Base-by-base conservation (phyloP, 2,329 filamentous ascomycete genomes). In the Chaetomium olivaceum region DNA sequence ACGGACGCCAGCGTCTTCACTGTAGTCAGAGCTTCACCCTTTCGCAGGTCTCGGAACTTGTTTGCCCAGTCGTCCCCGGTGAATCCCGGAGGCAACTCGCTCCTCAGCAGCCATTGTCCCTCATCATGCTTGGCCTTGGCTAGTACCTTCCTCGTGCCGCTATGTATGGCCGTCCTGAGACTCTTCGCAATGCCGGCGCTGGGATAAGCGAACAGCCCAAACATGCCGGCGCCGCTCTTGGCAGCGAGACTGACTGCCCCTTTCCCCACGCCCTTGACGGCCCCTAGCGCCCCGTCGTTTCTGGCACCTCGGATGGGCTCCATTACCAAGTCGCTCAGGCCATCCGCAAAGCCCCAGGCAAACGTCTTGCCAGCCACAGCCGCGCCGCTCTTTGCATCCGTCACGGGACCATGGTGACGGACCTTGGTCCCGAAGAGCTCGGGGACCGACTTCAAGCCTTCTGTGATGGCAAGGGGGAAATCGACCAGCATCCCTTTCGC, bases 201-300 rank as follows among this genome's bases (percentile, higher is more conserved):
- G 14, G 57, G 57, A n/a, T 59, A 59, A 2, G 57, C 57, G n/a
- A 59, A 48, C 57, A 59, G 39, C 1, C 57, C 57, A 50, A 59
- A 59, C 57, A 59, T 59, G 57, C 57, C 57, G 11, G 57, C 57
- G 21, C 57, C 57, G 57, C 36, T 59, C 39, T 59, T 59, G 33
- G 57, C 57, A 1, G 50, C 57, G 11, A 59, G 36, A 50, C 57
- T 59, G 36, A 48, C 57, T 1, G 57, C 39, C 16, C 57, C 57
- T 21, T 48, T 59, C 4, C 57, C 57, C 57, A 59, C 23, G 39
- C 51, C 51, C 25, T 54, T 54, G 25, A 54, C 51, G 23, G 25
- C 55, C 4, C 55, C 55, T 4, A 58, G 9, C 7, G 31, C 55
- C 31, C 55, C 55, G 11, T n/a, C 55, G 55, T 14, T 27, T 3